Evolutionary conservation across 2,329 filamentous ascomycete genomes (phyloP).

Genomic region (Colletotrichum lini): DNA sequence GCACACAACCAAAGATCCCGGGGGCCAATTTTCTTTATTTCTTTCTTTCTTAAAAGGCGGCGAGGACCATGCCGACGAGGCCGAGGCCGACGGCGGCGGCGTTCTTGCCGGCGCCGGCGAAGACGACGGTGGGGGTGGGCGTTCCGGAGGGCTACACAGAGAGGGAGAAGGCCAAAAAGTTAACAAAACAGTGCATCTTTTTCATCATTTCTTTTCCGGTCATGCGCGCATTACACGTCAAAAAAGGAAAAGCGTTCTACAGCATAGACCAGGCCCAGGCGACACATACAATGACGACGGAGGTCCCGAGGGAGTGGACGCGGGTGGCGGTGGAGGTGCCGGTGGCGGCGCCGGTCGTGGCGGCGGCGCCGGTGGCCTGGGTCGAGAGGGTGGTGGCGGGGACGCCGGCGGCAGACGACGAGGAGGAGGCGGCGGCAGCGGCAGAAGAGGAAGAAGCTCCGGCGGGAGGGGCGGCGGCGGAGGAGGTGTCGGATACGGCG

Average conservation of each 20-base stretch:
- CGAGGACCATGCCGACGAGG: conserved; percentile 25
- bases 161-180: neutral
- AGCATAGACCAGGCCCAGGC: conserved; percentile 32
- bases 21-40: too few species aligned
- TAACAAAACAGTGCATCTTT: conserved; percentile 1
- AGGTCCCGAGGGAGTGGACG: conserved; percentile 32
- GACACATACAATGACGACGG: conserved; percentile 34
- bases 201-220: neutral
- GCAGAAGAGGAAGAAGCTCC: conserved; percentile 1
- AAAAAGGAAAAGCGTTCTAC: neutral
- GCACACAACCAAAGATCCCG: neutral
- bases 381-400: conserved; percentile 24
- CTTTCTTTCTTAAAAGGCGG: conserved; percentile 18
- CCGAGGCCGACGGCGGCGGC: conserved; percentile 16
- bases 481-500: neutral
- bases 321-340: conserved; percentile 26
- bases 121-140: conserved; percentile 29
- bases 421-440: conserved; percentile 4
- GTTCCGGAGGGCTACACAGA: conserved; percentile 30
- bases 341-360: conserved; percentile 5
- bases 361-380: conserved; percentile 7
- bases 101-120: conserved; percentile 36
- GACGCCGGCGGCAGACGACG: neutral
- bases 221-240: neutral
- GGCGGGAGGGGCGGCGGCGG: conserved; percentile 7